Evolutionary conservation across 108 stramenopile species (phyloP).

Genomic region (Conticribra guillardii): DNA sequence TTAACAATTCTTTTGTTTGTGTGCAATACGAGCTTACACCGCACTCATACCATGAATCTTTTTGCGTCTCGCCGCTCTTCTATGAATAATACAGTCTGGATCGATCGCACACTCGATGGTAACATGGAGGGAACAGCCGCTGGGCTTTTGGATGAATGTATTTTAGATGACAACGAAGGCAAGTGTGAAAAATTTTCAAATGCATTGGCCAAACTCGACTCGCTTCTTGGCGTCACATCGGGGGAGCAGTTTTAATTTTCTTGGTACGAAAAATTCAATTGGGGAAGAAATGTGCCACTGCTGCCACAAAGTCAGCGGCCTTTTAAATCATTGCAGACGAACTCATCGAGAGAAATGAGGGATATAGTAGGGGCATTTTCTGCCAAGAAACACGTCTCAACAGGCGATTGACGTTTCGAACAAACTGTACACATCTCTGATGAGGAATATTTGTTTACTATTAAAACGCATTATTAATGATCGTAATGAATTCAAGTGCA

Average conservation of each 20-base stretch:
- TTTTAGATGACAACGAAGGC: constrained; percentile 48
- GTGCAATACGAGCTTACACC: neutral
- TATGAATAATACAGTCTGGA: constrained; percentile 40
- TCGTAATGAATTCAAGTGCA: no score
- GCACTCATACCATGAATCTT: neutral
- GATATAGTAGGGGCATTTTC: no score
- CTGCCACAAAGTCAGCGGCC: no score
- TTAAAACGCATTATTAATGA: no score
- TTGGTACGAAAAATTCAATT: neutral
- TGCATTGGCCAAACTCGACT: constrained; percentile 47
- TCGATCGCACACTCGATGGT: constrained; percentile 44
- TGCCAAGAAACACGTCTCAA: no score
- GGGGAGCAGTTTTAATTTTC: constrained; percentile 47
- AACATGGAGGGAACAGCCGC: constrained; percentile 43
- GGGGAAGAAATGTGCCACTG: neutral
- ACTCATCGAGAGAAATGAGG: no score
- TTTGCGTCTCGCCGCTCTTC: neutral
- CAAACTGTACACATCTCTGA: no score
- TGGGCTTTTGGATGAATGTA: constrained; percentile 54
- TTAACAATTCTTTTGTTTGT: no score
- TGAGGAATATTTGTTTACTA: no score
- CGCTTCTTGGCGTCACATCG: constrained; percentile 46
- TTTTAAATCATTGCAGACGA: no score
- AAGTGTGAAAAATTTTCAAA: constrained; percentile 46
- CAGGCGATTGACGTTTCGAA: no score